Percentiles rank a stretch among this genome's conserved stretches.
Evolutionary conservation across 495 filamentous ascomycete species (phyloP).

Genomic region (Penicillium roqueforti): DNA sequence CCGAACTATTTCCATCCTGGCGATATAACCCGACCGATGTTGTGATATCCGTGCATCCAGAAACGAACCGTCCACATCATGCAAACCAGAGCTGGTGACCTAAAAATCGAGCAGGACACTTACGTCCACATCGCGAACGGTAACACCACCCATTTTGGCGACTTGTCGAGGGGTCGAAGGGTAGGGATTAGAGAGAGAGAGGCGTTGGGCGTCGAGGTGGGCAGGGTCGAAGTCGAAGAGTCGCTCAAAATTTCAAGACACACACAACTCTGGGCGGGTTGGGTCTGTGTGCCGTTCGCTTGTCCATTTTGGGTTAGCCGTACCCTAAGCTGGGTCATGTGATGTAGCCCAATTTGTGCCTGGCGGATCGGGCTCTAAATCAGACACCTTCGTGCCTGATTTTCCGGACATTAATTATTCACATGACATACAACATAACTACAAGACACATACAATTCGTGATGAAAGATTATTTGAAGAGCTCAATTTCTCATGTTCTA

Average conservation of each 20-base stretch:
- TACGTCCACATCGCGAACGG: conserved; percentile 89
- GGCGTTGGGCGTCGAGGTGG: conserved; percentile 41
- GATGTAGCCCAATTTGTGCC: conserved; percentile 1
- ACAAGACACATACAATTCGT: background rate
- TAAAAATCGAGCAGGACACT: conserved; percentile 40
- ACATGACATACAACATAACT: too few relatives aligned
- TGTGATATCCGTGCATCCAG: conserved; percentile 13
- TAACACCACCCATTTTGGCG: conserved; percentile 81
- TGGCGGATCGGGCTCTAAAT: background rate
- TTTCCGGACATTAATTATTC: background rate
- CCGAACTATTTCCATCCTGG: conserved; percentile 5
- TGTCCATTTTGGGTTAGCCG: conserved; percentile 43
- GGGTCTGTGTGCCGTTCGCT: conserved; percentile 41
- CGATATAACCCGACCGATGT: conserved; percentile 7
- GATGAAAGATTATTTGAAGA: background rate
- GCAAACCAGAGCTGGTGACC: conserved; percentile 22
- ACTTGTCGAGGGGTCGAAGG: conserved; percentile 42
- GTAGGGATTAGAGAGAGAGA: conserved; percentile 32
- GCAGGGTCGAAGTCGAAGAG: conserved; percentile 38
- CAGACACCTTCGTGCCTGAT: background rate
- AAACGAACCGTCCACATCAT: conserved; percentile 23
- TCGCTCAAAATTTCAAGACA: conserved; percentile 40
- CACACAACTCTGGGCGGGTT: conserved; percentile 34
- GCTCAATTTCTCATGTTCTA: background rate
- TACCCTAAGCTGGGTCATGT: conserved; percentile 37